These are phyloP conservation scores for Dunaliella primolecta DNA, from an alignment of 139 green algal species.

Conservation along the genomic window DNA sequence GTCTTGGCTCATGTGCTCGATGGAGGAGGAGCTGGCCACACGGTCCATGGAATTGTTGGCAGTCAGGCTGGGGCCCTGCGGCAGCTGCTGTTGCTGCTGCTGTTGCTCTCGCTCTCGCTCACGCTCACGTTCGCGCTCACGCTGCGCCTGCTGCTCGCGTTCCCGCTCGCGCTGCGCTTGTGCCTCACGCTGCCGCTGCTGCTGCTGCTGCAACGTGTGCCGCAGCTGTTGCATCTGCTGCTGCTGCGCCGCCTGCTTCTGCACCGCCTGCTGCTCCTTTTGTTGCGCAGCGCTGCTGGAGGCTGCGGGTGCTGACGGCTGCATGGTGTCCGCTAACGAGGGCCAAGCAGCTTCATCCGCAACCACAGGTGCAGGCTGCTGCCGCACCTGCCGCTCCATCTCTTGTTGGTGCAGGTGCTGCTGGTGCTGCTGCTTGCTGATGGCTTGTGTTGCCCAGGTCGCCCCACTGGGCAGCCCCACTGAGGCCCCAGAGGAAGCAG, in stretches of 20 bases:
- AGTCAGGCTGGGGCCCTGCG: not conserved
- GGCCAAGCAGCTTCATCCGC: slow-evolving; percentile 47
- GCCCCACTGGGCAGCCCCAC: slow-evolving; percentile 27
- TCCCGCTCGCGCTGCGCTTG: slow-evolving; percentile 10
- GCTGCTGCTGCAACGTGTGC: slow-evolving; percentile 5
- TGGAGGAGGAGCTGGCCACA: slow-evolving; percentile 17
- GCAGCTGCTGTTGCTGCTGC: slow-evolving; percentile 22
- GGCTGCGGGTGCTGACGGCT: not conserved
- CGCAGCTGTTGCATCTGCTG: not conserved
- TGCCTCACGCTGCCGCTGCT: slow-evolving; percentile 16
- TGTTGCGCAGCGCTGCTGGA: not conserved
- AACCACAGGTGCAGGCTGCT: not conserved
- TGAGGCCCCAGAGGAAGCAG: not conserved
- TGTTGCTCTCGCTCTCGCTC: not conserved
- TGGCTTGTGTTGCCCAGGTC: slow-evolving; percentile 23
- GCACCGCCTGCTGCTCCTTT: not conserved
- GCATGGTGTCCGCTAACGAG: slow-evolving; percentile 22
- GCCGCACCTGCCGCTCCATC: slow-evolving; percentile 18
- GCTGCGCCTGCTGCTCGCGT: slow-evolving; percentile 1
- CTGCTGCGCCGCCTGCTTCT: not conserved
- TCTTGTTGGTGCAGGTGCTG: slow-evolving; percentile 5
- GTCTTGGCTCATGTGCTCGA: slow-evolving; percentile 35
- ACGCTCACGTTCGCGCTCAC: too few species aligned
- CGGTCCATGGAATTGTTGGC: slow-evolving; percentile 15
- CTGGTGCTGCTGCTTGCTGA: not conserved